Evolutionary conservation across 495 filamentous ascomycete species (phyloP).

Genomic region (Penicillium lagena): DNA sequence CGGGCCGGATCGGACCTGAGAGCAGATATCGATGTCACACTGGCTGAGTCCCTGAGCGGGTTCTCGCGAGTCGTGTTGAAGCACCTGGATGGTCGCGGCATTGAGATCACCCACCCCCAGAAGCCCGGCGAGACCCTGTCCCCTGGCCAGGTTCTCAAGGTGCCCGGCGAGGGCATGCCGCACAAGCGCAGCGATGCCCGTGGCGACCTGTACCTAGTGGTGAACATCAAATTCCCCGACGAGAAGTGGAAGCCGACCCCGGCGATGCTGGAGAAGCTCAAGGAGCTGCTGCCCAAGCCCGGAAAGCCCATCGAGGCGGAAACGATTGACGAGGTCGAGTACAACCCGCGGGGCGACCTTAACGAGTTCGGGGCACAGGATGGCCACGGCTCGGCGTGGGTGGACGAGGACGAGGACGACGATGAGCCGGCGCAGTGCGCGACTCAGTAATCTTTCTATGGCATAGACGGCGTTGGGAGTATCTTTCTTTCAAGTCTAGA

Average conservation of each 20-base stretch:
- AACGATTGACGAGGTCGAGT: slow-evolving; percentile 80
- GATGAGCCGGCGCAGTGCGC: slow-evolving; percentile 67
- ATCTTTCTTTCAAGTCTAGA: slow-evolving; percentile 7
- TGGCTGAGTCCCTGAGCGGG: slow-evolving; percentile 79
- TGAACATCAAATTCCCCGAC: slow-evolving; percentile 85
- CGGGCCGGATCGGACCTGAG: slow-evolving; percentile 78
- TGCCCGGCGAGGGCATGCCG: slow-evolving; percentile 91
- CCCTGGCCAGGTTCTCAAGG: slow-evolving; percentile 76
- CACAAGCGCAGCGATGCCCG: slow-evolving; percentile 72
- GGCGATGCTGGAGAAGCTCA: slow-evolving; percentile 56
- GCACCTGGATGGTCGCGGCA: slow-evolving; percentile 90
- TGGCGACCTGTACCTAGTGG: slow-evolving; percentile 81
- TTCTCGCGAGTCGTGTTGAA: slow-evolving; percentile 88
- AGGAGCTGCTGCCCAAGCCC: slow-evolving; percentile 66
- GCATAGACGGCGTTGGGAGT: slow-evolving; percentile 23
- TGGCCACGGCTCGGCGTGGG: slow-evolving; percentile 66
- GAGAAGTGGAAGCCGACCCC: slow-evolving; percentile 73
- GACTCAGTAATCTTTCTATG: slow-evolving; percentile 59
- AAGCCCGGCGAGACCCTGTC: slow-evolving; percentile 67
- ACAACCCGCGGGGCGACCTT: slow-evolving; percentile 70
- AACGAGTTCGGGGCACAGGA: slow-evolving; percentile 73
- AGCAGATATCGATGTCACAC: slow-evolving; percentile 68
- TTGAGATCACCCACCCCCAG: slow-evolving; percentile 64
- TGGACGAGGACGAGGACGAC: slow-evolving; percentile 74
- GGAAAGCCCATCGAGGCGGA: slow-evolving; percentile 55